Conservation (phyloP, 257 asterid species). For the Voacanga thouarsii region DNA sequence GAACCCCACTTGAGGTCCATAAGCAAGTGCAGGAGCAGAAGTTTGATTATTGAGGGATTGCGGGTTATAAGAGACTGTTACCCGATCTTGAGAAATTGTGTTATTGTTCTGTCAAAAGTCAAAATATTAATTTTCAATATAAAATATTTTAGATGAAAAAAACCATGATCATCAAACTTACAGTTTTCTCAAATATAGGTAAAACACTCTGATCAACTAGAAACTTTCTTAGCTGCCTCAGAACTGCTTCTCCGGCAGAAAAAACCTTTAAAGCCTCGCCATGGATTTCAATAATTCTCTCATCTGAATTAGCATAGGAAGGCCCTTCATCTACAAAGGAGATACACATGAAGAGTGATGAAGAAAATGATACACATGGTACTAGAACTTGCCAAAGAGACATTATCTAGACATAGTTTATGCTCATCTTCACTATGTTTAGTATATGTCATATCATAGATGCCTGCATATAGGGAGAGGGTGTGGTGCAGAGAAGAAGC, state of each 20-base stretch:
- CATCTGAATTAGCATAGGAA: background rate
- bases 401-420: background rate
- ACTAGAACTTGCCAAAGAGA: background rate
- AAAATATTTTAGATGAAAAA: background rate
- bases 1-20: background rate
- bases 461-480: background rate
- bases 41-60: conserved; percentile 2
- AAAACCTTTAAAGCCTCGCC: background rate
- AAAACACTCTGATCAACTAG: background rate
- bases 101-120: background rate
- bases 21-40: background rate
- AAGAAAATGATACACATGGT: background rate
- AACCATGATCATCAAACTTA: background rate
- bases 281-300: background rate
- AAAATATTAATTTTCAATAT: too few species aligned
- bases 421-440: background rate
- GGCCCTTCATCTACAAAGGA: background rate
- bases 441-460: background rate
- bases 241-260: background rate
- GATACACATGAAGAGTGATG: background rate
- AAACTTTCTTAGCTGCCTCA: background rate
- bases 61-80: background rate
- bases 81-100: background rate
- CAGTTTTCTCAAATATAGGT: background rate
- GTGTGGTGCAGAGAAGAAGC: background rate